These are phyloP conservation scores for Penicillium coprophilum DNA, from an alignment of 495 filamentous ascomycete genomes.

Conservation along the genomic window DNA sequence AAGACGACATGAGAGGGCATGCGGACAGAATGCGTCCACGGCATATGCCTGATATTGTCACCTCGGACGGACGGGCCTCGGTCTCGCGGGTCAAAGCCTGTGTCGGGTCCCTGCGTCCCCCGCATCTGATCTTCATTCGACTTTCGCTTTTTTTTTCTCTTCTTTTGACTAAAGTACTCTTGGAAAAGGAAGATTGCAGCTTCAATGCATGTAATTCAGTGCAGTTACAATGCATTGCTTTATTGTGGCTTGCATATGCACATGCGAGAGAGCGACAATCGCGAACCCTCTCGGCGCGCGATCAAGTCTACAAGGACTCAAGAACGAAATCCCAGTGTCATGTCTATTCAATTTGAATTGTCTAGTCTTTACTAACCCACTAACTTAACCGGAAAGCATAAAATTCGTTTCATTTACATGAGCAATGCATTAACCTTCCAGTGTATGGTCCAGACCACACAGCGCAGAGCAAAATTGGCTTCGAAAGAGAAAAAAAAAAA, in stretches of 20 bases:
- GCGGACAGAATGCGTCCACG: not conserved
- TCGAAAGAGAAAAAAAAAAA: constrained; percentile 11
- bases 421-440: constrained; percentile 26
- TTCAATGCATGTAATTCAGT: not conserved
- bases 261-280: not conserved
- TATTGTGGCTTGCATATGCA: not conserved
- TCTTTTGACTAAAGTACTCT: constrained; percentile 6
- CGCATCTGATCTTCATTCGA: constrained; percentile 14
- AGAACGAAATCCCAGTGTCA: not conserved
- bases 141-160: constrained; percentile 13
- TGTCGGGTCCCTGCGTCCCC: constrained; percentile 2
- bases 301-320: constrained; percentile 1
- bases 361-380: constrained; percentile 17
- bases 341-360: constrained; percentile 12
- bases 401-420: constrained; percentile 35
- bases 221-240: not conserved
- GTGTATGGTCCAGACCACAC: constrained; percentile 27
- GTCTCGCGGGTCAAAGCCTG: not conserved
- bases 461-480: constrained; percentile 22
- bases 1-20: not conserved
- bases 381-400: constrained; percentile 24
- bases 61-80: constrained; percentile 12
- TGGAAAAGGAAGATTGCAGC: not conserved
- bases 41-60: constrained; percentile 4
- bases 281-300: not conserved